Evolutionary conservation across 2,329 filamentous ascomycete species (phyloP), one percentile per base, ranked within the genome.

Genomic region (Sporothrix euskadiensis): DNA sequence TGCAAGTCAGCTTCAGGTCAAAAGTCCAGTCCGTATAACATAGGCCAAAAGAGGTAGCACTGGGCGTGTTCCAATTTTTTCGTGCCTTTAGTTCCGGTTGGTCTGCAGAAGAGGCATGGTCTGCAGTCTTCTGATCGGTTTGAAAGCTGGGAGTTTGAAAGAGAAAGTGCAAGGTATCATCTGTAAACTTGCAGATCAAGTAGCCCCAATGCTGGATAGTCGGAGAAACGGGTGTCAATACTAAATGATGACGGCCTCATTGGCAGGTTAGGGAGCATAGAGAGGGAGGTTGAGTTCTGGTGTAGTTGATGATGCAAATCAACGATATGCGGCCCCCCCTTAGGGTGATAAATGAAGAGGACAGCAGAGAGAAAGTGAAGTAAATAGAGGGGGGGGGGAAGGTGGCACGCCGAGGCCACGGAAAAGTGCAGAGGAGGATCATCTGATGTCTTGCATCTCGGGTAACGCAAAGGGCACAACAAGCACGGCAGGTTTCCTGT

Each of bases 371-470:
- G 44, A 44, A 66, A 30, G 66, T 7, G 47, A 26, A 35, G 35
- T 4, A 49, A 49, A 26, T 26, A 56, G 52, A n/a, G n/a, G n/a
- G n/a, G n/a, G n/a, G n/a, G n/a, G n/a, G n/a, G n/a, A n/a, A n/a
- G 56, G 49, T 69, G 22, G 71, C 61, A 68, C n/a, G 52, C 71
- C 52, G 63, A 39, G 14, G 14, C n/a, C 44, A 9, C 63, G 41
- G 44, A 16, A 22, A 32, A 12, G 41, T 68, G 44, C 63, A 68
- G 41, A 30, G 52, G 41, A 68, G 63, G 63, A 32, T 61, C 63
- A 72, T 72, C 61, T 59, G 39, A 59, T 72, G 71, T 72, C 61
- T 72, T 72, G 71, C 71, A 32, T 66, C 32, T 68, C 49, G 49
- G 22, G 71, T 59, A 10, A 19, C 22, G 57, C 71, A 30, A 71